These are phyloP conservation scores for Lecanicillium sp. DNA, from an alignment of 2,329 filamentous ascomycete species.

Conservation along the genomic window DNA sequence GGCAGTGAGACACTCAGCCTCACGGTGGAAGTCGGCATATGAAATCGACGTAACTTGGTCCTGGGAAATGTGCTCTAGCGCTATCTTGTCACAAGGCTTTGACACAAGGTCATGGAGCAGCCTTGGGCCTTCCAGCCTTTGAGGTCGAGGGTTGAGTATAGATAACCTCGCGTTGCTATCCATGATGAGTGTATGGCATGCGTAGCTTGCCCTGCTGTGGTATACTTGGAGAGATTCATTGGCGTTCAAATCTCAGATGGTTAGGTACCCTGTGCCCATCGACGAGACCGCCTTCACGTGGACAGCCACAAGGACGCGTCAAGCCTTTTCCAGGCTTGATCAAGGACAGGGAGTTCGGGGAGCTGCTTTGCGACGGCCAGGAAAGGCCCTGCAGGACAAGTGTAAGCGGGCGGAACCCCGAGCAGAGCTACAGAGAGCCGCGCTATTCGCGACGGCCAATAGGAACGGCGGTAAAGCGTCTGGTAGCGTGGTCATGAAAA, in stretches of 20 bases:
- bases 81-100: slow-evolving; percentile 15
- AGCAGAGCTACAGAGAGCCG: too few species aligned
- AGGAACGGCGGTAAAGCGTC: neutral
- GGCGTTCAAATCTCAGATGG: too few species aligned
- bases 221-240: too few species aligned
- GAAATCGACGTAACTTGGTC: slow-evolving; percentile 35
- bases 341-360: too few species aligned
- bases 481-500: slow-evolving; percentile 4
- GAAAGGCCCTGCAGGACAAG: too few species aligned
- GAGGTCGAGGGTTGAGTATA: slow-evolving; percentile 37
- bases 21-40: slow-evolving; percentile 54
- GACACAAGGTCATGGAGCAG: slow-evolving; percentile 54
- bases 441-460: slow-evolving; percentile 1
- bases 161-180: slow-evolving; percentile 24
- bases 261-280: too few species aligned
- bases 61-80: slow-evolving; percentile 24
- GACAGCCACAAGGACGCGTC: too few species aligned
- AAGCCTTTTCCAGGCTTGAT: too few species aligned
- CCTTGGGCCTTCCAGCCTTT: slow-evolving; percentile 31
- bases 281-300: too few species aligned
- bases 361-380: too few species aligned
- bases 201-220: too few species aligned
- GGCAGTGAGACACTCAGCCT: slow-evolving; percentile 48
- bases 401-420: too few species aligned
- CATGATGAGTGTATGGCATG: slow-evolving; percentile 14